Percentiles rank a stretch among this genome's conserved stretches.
These are phyloP conservation scores for Barnettozyma hawaiiensis DNA, from an alignment of 1,139 yeast species.

Conservation along the genomic window DNA sequence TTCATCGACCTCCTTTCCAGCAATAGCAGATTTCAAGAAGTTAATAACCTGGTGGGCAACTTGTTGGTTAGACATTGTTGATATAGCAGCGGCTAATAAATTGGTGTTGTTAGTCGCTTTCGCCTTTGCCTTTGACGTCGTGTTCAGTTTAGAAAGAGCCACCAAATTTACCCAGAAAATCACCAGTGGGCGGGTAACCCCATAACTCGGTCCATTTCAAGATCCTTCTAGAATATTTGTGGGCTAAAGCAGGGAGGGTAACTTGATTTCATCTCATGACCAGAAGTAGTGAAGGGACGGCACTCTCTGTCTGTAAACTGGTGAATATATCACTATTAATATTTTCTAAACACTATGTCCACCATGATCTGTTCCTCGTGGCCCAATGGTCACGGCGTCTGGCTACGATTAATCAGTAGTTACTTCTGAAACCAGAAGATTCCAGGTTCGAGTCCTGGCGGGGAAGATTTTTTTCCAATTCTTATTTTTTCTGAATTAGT, in stretches of 20 bases:
- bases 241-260: too few relatives aligned
- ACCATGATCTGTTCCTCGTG: slow-evolving; percentile 69
- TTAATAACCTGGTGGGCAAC: slow-evolving; percentile 72
- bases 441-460: slow-evolving; percentile 95
- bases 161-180: too few relatives aligned
- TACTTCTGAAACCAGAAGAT: slow-evolving; percentile 79
- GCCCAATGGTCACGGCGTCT: slow-evolving; percentile 93
- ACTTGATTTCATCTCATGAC: too few relatives aligned
- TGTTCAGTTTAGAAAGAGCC: too few relatives aligned
- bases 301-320: too few relatives aligned
- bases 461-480: slow-evolving; percentile 67
- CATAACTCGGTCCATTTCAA: too few relatives aligned
- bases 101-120: too few relatives aligned
- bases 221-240: too few relatives aligned
- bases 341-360: neutral
- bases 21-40: slow-evolving; percentile 58
- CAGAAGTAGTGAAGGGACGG: too few relatives aligned
- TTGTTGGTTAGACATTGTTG: slow-evolving; percentile 44
- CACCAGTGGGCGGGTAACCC: too few relatives aligned
- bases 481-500: too few relatives aligned
- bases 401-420: slow-evolving; percentile 60
- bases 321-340: neutral
- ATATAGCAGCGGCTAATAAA: neutral
- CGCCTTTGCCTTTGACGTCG: too few relatives aligned
- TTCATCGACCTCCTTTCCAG: slow-evolving; percentile 60